Conservation (phyloP, 176 grass and related monocot genomes). For the Oryza nivara region DNA sequence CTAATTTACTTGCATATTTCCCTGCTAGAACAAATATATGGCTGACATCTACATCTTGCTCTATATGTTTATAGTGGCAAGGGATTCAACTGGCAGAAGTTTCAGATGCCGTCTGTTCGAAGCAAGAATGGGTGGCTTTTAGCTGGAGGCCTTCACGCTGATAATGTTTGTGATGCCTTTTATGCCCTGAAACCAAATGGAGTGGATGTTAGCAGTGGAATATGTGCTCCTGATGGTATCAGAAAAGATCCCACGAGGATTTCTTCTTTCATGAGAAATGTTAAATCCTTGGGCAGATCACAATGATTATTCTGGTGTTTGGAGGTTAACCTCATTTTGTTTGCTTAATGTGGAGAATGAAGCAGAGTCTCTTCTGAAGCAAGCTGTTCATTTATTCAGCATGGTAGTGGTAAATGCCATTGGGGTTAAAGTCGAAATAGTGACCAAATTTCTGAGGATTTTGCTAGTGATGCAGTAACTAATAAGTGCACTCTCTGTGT, state of each 20-base stretch:
- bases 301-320: neutral
- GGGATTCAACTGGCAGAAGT: slow-evolving; percentile 88
- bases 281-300: slow-evolving; percentile 41
- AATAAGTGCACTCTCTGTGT: neutral
- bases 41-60: neutral
- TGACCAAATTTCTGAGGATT: neutral
- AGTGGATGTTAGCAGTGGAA: slow-evolving; percentile 91
- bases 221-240: slow-evolving; percentile 74
- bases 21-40: neutral
- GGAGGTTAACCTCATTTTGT: slow-evolving; percentile 5
- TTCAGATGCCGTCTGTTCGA: slow-evolving; percentile 58
- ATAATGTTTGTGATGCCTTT: slow-evolving; percentile 74
- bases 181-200: slow-evolving; percentile 67
- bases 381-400: slow-evolving; percentile 11
- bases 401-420: neutral
- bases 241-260: slow-evolving; percentile 69
- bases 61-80: slow-evolving; percentile 67
- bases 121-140: slow-evolving; percentile 87
- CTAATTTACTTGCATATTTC: neutral
- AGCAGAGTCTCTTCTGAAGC: neutral
- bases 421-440: neutral
- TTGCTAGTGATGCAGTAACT: neutral
- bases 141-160: slow-evolving; percentile 83
- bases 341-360: neutral
- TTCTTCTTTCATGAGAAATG: slow-evolving; percentile 61